Evolutionary conservation across 306 rosid species (phyloP), one percentile per base, ranked within the genome.

Genomic region (Prinsepia uniflora): DNA sequence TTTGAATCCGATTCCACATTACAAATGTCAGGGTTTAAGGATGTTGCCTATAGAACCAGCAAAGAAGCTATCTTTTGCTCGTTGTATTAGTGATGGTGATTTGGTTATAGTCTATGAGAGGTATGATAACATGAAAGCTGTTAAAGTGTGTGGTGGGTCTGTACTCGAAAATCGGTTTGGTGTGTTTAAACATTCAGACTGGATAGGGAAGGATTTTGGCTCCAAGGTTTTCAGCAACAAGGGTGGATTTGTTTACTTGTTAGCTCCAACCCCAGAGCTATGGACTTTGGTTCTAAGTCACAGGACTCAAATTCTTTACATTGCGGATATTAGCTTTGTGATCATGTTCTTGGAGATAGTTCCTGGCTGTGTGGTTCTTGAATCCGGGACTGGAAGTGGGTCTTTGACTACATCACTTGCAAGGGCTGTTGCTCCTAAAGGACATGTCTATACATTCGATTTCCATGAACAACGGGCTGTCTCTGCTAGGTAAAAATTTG

Each of bases 331-430:
- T 58, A 88, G 96, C 77, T 85, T 92, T 61, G 86, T 92, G 47
- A 76, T 90, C n/a, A 86, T 85, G 89, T 86, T 77, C 62, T 83
- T 92, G 88, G 98, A 92, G 71, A 54, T 87, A 63, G 85, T 90
- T 74, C 96, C 96, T 11, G 98, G 98, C 18, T 85, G 92, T 55
- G 48, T 92, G 72, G 91, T 92, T 82, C 86, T 92, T 12, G 98
- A 92, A 80, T 87, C 89, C 14, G 98, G 98, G 72, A 92, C 98
- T 13, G 96, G 98, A 67, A 92, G 96, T 81, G 96, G 98, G 52
- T 92, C 98, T 68, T 82, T 92, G 46, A 86, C 98, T 40, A 88
- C 96, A 7, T 86, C 98, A 3, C 95, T 92, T 82, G 96, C 91
- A 10, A 79, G 96, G 74, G 92, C 96, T 15, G 82, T 90, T 22